Evolutionary conservation across 2,329 filamentous ascomycete genomes (phyloP), one percentile per base, ranked within the genome.

Genomic region (Paramyrothecium sp.): DNA sequence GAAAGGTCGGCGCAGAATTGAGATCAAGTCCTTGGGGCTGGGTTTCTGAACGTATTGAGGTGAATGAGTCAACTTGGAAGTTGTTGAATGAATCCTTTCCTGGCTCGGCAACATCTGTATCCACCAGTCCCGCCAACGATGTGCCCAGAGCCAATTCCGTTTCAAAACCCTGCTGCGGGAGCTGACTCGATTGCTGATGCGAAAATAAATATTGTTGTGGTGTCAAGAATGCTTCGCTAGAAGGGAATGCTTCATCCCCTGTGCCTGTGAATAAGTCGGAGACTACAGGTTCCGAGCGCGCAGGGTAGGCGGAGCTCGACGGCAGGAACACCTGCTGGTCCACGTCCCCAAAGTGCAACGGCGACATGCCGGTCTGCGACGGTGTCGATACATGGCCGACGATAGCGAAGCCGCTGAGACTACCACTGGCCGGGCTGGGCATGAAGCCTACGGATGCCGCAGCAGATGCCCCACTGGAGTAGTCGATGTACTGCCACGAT

Each of bases 351-450:
- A 76, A 61, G 49, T 75, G 70, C 21, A 79, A 62, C 3, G 79
- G 80, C 21, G 80, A 81, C 44, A 77, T 63, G 46, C 65, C 69
- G 26, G 65, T 64, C 47, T 68, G 68, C 17, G 69, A 72, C 33
- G 63, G 63, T 38, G 62, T 66, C 23, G 66, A 68, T 17, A 67
- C 63, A 60, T 75, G 74, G 30, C 76, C 73, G 51, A 84, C 68
- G 48, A 84, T 68, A 13, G 73, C 75, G 69, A 78, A 85, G 21
- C 81, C 81, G 41, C 75, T 76, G 62, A 84, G 67, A 58, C 81
- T 84, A 16, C 77, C 75, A 62, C 76, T 81, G 12, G 76, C 76
- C 5, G 82, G 81, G 60, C 82, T 83, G 23, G 78, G 75, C 19
- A 80, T 69, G 58, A 82, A 79, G 19, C 73, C 76, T 11, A 76